These are phyloP conservation scores for Fraxinus nigra DNA, from an alignment of 305 asterid genomes.

Conservation along the genomic window DNA sequence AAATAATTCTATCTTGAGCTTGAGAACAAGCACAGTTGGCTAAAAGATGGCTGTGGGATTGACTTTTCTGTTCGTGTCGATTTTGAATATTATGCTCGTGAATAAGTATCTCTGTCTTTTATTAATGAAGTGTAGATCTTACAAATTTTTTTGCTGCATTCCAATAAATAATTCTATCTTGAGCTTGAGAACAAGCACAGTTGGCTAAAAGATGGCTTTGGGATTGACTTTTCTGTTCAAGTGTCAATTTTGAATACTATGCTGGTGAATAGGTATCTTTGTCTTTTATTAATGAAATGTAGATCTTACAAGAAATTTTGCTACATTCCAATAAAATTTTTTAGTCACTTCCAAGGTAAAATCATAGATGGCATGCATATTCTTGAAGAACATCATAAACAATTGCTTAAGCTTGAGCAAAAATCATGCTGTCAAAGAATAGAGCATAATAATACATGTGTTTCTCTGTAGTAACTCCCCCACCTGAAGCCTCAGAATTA, in stretches of 20 bases:
- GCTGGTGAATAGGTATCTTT: neutral
- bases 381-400: neutral
- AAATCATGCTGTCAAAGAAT: neutral
- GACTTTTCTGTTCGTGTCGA: neutral
- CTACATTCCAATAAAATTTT: neutral
- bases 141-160: neutral
- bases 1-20: neutral
- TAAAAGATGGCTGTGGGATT: neutral
- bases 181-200: too few species aligned
- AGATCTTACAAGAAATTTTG: neutral
- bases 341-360: neutral
- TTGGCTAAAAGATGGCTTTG: too few species aligned
- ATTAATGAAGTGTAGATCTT: neutral
- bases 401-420: neutral
- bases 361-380: neutral
- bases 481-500: neutral
- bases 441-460: neutral
- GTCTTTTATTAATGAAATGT: neutral
- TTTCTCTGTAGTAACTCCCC: neutral
- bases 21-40: neutral
- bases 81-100: neutral
- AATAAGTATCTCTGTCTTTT: neutral
- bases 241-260: neutral
- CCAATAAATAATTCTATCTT: neutral
- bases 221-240: too few species aligned